Evolutionary conservation across 2,329 filamentous ascomycete genomes (phyloP).

Genomic region (Trichoderma pleuroti): DNA sequence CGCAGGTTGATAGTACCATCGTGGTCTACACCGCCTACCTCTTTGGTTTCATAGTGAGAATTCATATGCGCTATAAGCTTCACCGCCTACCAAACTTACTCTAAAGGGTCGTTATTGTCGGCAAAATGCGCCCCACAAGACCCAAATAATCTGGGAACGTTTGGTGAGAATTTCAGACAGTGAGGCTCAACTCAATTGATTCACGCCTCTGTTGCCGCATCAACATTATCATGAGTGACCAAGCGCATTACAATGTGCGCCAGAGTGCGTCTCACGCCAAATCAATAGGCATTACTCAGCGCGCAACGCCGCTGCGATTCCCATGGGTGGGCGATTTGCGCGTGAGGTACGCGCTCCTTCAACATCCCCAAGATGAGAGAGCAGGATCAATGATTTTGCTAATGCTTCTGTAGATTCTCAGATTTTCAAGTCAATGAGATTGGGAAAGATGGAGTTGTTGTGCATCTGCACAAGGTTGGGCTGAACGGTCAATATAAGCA

Average conservation of each 20-base stretch:
- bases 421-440: slow-evolving; percentile 95
- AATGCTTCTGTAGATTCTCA: slow-evolving; percentile 60
- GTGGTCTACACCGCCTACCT: background rate
- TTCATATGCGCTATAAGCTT: background rate
- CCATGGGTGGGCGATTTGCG: slow-evolving; percentile 42
- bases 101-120: background rate
- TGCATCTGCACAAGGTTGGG: slow-evolving; percentile 61
- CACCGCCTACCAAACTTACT: background rate
- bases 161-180: slow-evolving; percentile 11
- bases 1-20: background rate
- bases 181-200: background rate
- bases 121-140: slow-evolving; percentile 13
- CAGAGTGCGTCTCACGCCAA: slow-evolving; percentile 33
- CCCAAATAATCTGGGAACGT: background rate
- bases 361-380: background rate
- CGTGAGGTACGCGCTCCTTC: slow-evolving; percentile 31
- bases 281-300: slow-evolving; percentile 40
- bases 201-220: background rate
- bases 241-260: slow-evolving; percentile 29
- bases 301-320: slow-evolving; percentile 36
- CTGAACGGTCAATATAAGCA: slow-evolving; percentile 21
- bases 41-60: background rate
- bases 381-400: background rate
- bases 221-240: slow-evolving; percentile 30
- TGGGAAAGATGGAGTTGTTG: slow-evolving; percentile 66